These are phyloP conservation scores for Remersonia thermophila DNA, from an alignment of 2,329 filamentous ascomycete species.

Conservation along the genomic window DNA sequence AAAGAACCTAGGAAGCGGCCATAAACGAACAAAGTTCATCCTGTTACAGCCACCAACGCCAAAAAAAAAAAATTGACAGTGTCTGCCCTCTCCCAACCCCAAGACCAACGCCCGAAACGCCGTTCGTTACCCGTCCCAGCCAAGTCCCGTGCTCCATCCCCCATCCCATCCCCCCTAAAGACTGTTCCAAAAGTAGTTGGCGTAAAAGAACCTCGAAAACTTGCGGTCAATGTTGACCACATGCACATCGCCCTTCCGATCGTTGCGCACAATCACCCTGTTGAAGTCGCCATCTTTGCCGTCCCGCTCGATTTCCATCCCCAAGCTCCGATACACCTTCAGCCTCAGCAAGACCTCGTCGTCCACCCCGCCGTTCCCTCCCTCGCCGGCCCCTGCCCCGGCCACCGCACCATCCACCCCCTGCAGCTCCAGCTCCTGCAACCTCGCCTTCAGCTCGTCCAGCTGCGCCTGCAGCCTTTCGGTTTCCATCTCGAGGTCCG, in stretches of 20 bases:
- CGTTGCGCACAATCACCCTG: slow-evolving; percentile 75
- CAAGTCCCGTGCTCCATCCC: too few species aligned
- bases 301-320: slow-evolving; percentile 75
- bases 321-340: slow-evolving; percentile 81
- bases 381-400: slow-evolving; percentile 22
- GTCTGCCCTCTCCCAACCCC: too few species aligned
- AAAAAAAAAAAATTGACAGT: too few species aligned
- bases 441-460: slow-evolving; percentile 57
- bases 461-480: slow-evolving; percentile 75
- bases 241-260: slow-evolving; percentile 79
- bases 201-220: slow-evolving; percentile 83
- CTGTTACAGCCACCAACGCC: too few species aligned
- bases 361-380: slow-evolving; percentile 44
- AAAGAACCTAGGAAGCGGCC: too few species aligned
- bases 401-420: slow-evolving; percentile 65
- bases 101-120: too few species aligned
- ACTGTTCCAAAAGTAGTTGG: slow-evolving; percentile 91
- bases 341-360: slow-evolving; percentile 62
- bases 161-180: slow-evolving; percentile 35
- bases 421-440: slow-evolving; percentile 77
- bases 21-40: too few species aligned
- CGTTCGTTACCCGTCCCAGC: not conserved
- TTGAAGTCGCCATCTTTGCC: slow-evolving; percentile 66
- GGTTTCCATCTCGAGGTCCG: slow-evolving; percentile 85
- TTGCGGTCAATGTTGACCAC: slow-evolving; percentile 90